Conservation (phyloP, 805 yeast genomes). For the Saturnispora zaruensis region DNA sequence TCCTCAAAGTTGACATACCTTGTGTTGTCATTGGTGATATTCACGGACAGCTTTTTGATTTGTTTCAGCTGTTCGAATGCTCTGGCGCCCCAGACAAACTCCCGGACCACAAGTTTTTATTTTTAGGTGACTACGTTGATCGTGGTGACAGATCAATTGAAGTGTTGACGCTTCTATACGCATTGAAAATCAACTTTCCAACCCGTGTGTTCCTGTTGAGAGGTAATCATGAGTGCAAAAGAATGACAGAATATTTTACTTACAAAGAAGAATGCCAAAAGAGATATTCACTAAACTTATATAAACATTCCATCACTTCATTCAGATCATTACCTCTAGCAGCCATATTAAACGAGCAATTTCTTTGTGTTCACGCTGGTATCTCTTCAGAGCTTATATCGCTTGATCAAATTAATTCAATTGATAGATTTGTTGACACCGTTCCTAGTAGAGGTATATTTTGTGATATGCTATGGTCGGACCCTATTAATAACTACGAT, state of each 20-base stretch:
- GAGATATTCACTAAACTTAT: slow-evolving; percentile 60
- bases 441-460: slow-evolving; percentile 88
- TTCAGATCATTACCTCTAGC: slow-evolving; percentile 86
- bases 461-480: slow-evolving; percentile 95
- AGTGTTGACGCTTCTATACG: slow-evolving; percentile 64
- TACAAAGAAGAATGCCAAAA: slow-evolving; percentile 85
- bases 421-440: slow-evolving; percentile 71
- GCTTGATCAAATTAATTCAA: slow-evolving; percentile 55
- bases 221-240: slow-evolving; percentile 93
- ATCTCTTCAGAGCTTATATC: slow-evolving; percentile 73
- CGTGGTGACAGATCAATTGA: slow-evolving; percentile 91
- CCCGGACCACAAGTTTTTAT: slow-evolving; percentile 64
- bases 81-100: slow-evolving; percentile 70
- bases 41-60: slow-evolving; percentile 93
- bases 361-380: slow-evolving; percentile 95
- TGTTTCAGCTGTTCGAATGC: slow-evolving; percentile 81
- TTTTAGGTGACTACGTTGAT: slow-evolving; percentile 93
- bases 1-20: slow-evolving; percentile 79
- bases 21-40: slow-evolving; percentile 94
- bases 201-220: slow-evolving; percentile 69
- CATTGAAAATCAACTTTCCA: slow-evolving; percentile 73
- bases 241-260: slow-evolving; percentile 89
- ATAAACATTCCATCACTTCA: slow-evolving; percentile 64
- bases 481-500: slow-evolving; percentile 85
- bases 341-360: slow-evolving; percentile 82